phyloP scores from a whole-genome alignment of 2,329 filamentous ascomycete species.

The Monosporascus sp. region DNA sequence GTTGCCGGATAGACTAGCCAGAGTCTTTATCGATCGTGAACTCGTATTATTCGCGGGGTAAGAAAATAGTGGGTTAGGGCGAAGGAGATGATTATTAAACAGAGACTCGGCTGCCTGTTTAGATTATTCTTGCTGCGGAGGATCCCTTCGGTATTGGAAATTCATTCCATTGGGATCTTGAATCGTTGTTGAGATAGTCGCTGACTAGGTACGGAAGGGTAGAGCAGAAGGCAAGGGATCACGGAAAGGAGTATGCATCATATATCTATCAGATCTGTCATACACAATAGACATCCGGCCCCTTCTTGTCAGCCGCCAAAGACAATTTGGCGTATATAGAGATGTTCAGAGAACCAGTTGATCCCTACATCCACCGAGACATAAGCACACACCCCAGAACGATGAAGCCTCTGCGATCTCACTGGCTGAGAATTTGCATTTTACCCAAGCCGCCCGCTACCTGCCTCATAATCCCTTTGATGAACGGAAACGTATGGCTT shows the following conservation, averaged over 20 bases:
- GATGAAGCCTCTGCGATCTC: constrained; percentile 14
- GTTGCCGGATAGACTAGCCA: not conserved
- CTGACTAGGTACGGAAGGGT: not conserved
- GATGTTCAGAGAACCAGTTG: constrained; percentile 1
- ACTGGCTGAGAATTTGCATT: constrained; percentile 20
- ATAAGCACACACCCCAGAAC: constrained; percentile 17
- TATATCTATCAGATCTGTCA: not conserved
- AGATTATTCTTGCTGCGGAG: not conserved
- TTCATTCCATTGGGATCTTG: not conserved
- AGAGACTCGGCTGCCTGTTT: not conserved
- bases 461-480: constrained; percentile 22
- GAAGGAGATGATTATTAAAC: not conserved
- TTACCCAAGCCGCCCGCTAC: constrained; percentile 20
- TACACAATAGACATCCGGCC: not conserved
- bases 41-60: not conserved
- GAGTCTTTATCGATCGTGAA: not conserved
- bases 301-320: not conserved
- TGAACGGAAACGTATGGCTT: constrained; percentile 8
- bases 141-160: not conserved
- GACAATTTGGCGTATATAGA: not conserved
- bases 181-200: not conserved
- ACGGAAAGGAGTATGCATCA: not conserved
- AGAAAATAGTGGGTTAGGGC: not conserved
- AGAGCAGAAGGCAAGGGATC: not conserved
- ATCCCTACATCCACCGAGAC: constrained; percentile 13